Conservation (phyloP, 805 yeast genomes). For the Candida namnaoensis region DNA sequence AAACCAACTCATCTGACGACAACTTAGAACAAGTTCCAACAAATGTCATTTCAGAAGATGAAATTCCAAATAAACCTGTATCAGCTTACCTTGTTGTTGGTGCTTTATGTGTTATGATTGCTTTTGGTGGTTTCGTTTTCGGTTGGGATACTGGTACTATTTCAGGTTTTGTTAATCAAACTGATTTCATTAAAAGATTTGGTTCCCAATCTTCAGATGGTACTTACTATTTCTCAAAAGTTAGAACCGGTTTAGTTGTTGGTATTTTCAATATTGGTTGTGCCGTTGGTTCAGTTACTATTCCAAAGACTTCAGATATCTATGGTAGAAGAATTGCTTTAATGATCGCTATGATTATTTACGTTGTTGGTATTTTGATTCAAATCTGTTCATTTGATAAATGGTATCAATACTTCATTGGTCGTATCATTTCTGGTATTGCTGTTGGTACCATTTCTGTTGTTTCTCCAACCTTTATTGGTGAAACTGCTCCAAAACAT, state of each 20-base stretch:
- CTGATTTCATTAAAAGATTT: slow-evolving; percentile 48
- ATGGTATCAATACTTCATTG: slow-evolving; percentile 69
- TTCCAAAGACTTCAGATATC: slow-evolving; percentile 51
- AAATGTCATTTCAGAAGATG: slow-evolving; percentile 1
- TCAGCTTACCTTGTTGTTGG: slow-evolving; percentile 21
- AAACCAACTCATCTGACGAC: not conserved
- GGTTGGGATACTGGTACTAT: slow-evolving; percentile 83
- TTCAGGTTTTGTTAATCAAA: slow-evolving; percentile 55
- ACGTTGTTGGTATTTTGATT: slow-evolving; percentile 58
- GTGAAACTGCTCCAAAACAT: slow-evolving; percentile 57
- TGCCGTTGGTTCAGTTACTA: slow-evolving; percentile 60
- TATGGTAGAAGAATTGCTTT: slow-evolving; percentile 61
- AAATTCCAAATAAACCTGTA: slow-evolving; percentile 23
- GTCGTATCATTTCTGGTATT: slow-evolving; percentile 46
- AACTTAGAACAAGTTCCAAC: slow-evolving; percentile 1
- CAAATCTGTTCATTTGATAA: slow-evolving; percentile 45
- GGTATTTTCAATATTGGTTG: slow-evolving; percentile 67
- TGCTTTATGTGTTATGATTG: slow-evolving; percentile 33
- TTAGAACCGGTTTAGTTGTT: slow-evolving; percentile 48
- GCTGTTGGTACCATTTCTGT: slow-evolving; percentile 32
- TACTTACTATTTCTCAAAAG: slow-evolving; percentile 36
- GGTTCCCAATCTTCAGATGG: slow-evolving; percentile 41
- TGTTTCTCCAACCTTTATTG: slow-evolving; percentile 39
- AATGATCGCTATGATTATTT: slow-evolving; percentile 51
- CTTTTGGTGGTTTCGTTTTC: slow-evolving; percentile 71